Percentiles rank a stretch among this genome's conserved stretches.
Conservation (phyloP, 805 yeast species). For the Kurtzmaniella cleridarum region DNA sequence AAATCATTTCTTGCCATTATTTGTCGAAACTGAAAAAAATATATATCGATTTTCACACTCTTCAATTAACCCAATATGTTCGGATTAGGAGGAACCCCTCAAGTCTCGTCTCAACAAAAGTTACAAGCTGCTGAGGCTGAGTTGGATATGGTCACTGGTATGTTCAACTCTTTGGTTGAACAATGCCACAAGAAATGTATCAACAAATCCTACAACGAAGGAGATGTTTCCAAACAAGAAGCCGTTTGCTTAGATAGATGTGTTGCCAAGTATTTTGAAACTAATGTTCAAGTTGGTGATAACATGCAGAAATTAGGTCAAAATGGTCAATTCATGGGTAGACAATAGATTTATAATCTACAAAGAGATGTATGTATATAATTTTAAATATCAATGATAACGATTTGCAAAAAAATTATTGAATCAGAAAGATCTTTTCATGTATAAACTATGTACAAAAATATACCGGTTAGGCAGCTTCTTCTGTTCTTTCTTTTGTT, state of each 20-base stretch:
- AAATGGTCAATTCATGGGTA: constrained; percentile 42
- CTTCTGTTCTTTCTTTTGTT: too few relatives aligned
- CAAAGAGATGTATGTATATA: too few relatives aligned
- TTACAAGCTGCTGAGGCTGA: constrained; percentile 93
- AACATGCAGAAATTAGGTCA: constrained; percentile 45
- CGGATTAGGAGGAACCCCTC: constrained; percentile 77
- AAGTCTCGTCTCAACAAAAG: constrained; percentile 68
- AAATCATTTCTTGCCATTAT: too few relatives aligned
- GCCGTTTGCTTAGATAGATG: constrained; percentile 90
- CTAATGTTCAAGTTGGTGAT: constrained; percentile 93
- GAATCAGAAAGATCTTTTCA: too few relatives aligned
- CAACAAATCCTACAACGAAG: constrained; percentile 56
- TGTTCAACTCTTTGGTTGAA: constrained; percentile 90
- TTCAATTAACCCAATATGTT: constrained; percentile 41
- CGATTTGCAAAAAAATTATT: neutral
- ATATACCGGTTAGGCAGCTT: neutral
- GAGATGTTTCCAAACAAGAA: constrained; percentile 74
- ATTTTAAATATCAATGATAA: too few relatives aligned
- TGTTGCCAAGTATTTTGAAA: constrained; percentile 90
- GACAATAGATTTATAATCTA: constrained; percentile 18
- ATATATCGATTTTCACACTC: too few relatives aligned
- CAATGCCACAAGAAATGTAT: constrained; percentile 89
- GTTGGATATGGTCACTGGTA: constrained; percentile 93
- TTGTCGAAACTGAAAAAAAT: too few relatives aligned
- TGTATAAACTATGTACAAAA: neutral